A percentile compares a stretch with the other conserved stretches of the same genome.
phyloP scores from a whole-genome alignment of 139 green algal genomes.

The Micractinium sp. region DNA sequence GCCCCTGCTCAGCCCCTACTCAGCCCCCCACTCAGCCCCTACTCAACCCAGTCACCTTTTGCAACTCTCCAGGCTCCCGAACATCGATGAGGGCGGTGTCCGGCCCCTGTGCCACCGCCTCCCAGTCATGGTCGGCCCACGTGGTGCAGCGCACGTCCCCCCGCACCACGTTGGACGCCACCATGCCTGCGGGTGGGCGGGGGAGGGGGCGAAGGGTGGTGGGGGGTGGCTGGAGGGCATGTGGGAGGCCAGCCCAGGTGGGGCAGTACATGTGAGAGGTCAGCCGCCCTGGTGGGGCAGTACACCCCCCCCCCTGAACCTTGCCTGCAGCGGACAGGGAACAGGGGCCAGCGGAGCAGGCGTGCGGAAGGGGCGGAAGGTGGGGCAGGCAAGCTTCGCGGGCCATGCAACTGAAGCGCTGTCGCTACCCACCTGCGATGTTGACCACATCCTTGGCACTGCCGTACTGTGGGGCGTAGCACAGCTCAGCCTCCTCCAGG shows the following conservation, averaged over 20 bases:
- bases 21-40: too few species aligned
- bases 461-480: slow-evolving; percentile 67
- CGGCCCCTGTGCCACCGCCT: neutral
- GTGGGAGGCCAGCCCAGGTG: too few species aligned
- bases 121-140: slow-evolving; percentile 51
- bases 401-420: too few species aligned
- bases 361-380: too few species aligned
- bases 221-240: neutral
- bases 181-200: slow-evolving; percentile 48
- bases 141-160: slow-evolving; percentile 42
- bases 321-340: too few species aligned
- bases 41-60: slow-evolving; percentile 26
- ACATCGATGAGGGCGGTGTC: slow-evolving; percentile 56
- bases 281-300: too few species aligned
- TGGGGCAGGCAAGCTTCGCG: too few species aligned
- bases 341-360: too few species aligned
- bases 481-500: slow-evolving; percentile 67
- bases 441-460: slow-evolving; percentile 63
- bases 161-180: slow-evolving; percentile 54
- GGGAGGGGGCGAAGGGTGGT: too few species aligned
- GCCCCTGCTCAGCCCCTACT: too few species aligned
- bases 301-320: too few species aligned
- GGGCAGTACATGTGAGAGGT: too few species aligned
- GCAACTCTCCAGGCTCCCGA: slow-evolving; percentile 40
- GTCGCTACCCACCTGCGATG: slow-evolving; percentile 34